phyloP scores from a whole-genome alignment of 1,139 yeast genomes.

The Groenewaldozyma auringiensis region DNA sequence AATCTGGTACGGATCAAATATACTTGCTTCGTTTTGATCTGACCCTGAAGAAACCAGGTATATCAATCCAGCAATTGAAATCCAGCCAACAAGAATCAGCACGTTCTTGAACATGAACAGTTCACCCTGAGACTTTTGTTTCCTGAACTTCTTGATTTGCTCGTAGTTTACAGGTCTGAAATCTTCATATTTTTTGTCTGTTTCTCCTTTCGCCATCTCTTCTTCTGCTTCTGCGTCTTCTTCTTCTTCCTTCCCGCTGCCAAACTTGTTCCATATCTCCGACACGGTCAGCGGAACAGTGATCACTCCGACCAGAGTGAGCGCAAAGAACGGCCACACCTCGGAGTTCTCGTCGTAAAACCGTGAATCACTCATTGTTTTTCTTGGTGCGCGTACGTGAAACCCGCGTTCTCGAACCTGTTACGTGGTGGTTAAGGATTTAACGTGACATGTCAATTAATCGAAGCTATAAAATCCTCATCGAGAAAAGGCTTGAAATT shows the following conservation, averaged over 20 bases:
- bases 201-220: background rate
- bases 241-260: background rate
- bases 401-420: background rate
- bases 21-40: constrained; percentile 39
- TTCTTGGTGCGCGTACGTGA: too few species aligned
- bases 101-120: constrained; percentile 32
- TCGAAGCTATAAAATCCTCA: too few species aligned
- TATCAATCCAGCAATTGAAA: constrained; percentile 42
- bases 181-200: background rate
- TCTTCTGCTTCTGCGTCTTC: background rate
- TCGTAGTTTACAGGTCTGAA: constrained; percentile 38
- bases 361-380: constrained; percentile 34
- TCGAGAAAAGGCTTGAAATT: too few species aligned
- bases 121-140: constrained; percentile 26
- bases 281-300: constrained; percentile 62
- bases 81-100: constrained; percentile 62
- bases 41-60: constrained; percentile 41
- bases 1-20: constrained; percentile 87
- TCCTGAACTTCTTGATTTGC: constrained; percentile 38
- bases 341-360: constrained; percentile 85
- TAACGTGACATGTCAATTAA: too few species aligned
- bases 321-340: constrained; percentile 90
- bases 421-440: background rate
- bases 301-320: constrained; percentile 61
- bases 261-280: constrained; percentile 23